phyloP scores from a whole-genome alignment of 208 protist genomes.

The Acanthamoeba sp. region DNA sequence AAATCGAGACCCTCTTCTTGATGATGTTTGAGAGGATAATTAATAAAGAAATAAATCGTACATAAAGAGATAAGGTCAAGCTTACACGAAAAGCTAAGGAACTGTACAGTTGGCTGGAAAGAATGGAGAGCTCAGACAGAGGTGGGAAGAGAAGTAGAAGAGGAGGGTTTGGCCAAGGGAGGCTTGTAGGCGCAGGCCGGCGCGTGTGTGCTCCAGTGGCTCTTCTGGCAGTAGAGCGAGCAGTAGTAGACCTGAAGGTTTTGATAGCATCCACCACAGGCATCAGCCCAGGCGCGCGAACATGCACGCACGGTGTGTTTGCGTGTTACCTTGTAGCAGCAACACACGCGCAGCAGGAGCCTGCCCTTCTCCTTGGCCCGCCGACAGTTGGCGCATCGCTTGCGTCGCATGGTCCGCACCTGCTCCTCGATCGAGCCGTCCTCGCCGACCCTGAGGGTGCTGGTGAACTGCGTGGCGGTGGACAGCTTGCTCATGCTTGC shows the following conservation, averaged over 20 bases:
- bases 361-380: background rate
- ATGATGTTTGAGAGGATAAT: too few species aligned
- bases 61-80: too few species aligned
- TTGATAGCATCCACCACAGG: background rate
- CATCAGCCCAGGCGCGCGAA: too few species aligned
- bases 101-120: too few species aligned
- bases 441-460: background rate
- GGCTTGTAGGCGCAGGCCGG: background rate
- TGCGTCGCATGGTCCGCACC: background rate
- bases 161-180: background rate
- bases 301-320: too few species aligned
- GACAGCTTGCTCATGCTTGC: background rate
- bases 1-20: too few species aligned
- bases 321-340: background rate
- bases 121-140: too few species aligned
- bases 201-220: background rate
- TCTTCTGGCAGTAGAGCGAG: slow-evolving; percentile 31
- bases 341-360: background rate
- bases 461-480: background rate
- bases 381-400: background rate
- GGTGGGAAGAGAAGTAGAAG: too few species aligned
- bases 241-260: background rate
- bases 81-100: too few species aligned
- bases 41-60: too few species aligned
- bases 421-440: background rate